phyloP scores from a whole-genome alignment of 2,329 filamentous ascomycete species.

The Cladophialophora bantiana region DNA sequence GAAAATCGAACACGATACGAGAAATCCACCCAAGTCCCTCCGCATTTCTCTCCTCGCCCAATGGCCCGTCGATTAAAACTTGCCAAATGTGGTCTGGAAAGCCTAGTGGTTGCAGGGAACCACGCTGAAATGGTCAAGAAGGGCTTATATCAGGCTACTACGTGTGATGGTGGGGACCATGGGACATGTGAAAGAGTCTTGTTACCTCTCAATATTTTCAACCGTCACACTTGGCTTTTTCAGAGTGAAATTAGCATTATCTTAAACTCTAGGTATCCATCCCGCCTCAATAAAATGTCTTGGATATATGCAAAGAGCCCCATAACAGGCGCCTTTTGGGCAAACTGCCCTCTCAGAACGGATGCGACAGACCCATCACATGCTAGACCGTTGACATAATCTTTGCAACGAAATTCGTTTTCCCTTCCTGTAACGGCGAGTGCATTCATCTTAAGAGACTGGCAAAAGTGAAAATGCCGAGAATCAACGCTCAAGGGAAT shows the following conservation, averaged over 20 bases:
- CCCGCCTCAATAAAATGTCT: neutral
- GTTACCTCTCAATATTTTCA: neutral
- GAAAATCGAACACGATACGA: neutral
- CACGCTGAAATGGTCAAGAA: neutral
- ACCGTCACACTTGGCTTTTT: neutral
- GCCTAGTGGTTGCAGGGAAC: neutral
- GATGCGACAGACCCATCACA: neutral
- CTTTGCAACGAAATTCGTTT: neutral
- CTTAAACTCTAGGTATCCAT: neutral
- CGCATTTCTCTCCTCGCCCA: neutral
- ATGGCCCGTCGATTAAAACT: conserved; percentile 12
- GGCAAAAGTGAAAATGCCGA: neutral
- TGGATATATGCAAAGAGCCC: neutral
- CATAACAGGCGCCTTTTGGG: neutral
- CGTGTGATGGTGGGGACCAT: too few relatives aligned
- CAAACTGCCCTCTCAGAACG: neutral
- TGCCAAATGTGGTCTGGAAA: conserved; percentile 12
- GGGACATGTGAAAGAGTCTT: neutral
- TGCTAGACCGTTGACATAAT: neutral
- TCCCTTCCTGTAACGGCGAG: neutral
- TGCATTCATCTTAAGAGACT: neutral
- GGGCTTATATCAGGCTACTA: neutral
- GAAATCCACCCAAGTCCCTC: neutral
- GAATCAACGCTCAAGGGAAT: neutral
- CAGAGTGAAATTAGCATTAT: neutral